Conservation (phyloP, 2,329 filamentous ascomycete species). For the Cryphonectria radicalis region DNA sequence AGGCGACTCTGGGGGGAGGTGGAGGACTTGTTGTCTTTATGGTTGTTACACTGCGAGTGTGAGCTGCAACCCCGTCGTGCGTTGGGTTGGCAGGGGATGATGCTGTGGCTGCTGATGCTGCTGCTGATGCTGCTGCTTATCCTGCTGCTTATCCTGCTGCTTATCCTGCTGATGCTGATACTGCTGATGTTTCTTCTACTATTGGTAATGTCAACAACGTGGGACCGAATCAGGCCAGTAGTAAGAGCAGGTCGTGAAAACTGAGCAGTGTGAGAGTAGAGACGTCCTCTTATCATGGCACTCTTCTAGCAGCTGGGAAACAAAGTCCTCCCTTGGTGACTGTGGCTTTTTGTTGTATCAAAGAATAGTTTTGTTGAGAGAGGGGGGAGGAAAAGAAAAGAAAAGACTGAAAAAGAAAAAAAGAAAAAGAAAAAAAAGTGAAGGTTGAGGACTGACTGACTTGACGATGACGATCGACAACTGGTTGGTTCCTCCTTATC, state of each 20-base stretch:
- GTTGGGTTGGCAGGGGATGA: neutral
- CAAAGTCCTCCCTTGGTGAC: neutral
- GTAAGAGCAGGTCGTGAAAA: neutral
- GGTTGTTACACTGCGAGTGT: neutral
- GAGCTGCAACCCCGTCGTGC: neutral
- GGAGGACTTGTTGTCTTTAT: neutral
- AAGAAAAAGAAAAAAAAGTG: neutral
- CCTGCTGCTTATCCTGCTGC: no score
- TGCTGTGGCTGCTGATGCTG: slow-evolving; percentile 1
- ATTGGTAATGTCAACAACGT: slow-evolving; percentile 1
- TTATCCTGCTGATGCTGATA: neutral
- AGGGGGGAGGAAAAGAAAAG: no score
- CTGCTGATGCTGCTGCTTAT: neutral
- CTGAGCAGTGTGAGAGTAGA: slow-evolving; percentile 20
- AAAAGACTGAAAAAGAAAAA: no score
- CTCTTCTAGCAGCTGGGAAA: neutral
- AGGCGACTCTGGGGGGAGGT: neutral
- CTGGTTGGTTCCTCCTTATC: neutral
- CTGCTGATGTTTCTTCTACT: no score
- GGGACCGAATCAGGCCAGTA: no score
- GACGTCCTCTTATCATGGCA: slow-evolving; percentile 29
- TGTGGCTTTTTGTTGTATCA: neutral
- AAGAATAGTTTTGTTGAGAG: no score
- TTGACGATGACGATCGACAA: neutral
- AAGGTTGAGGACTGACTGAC: neutral